Evolutionary conservation across 495 filamentous ascomycete species (phyloP), one percentile per base, ranked within the genome.

Genomic region (Filosporella fistucella): DNA sequence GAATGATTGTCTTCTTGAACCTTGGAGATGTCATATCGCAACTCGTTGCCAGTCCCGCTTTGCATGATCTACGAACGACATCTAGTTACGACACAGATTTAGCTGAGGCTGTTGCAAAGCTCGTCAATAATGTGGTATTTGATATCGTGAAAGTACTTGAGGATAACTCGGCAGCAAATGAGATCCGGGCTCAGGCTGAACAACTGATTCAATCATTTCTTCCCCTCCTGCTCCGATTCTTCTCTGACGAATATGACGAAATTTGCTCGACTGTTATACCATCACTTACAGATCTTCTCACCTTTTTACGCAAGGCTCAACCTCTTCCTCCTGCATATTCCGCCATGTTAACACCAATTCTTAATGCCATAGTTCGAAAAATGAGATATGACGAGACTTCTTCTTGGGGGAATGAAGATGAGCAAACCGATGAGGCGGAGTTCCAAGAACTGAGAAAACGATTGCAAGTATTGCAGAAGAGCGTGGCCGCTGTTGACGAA

Each of bases 191-290:
- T 10, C 73, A 76, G 53, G 89, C 90, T 40, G 85, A 86, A 25
- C 79, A 82, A 55, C 74, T 91, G 34, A 66, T 96, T 23, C 84
- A 85, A 57, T 74, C 74, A 35, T 96, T 99, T 63, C 66, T 94
- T 36, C 89, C 90, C 1, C 80, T 87, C 42, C 74, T 97, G 16
- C 69, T 99, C 22, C 85, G 90, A 28, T 95, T 95, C 70, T 94
- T 99, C 63, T 87, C 88, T 18, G 94, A 99, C 61, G 91, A 99
- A 66, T 99, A 89, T 58, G 93, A 99, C 64, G 93, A 99, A 62
- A 82, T 97, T 49, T 96, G 91, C 66, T 91, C 90, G 32, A 91
- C 88, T 6, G 87, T 96, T 45, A 94, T 97, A 52, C 83, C 89
- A 13, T 89, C 86, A 34, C 79, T 96, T 30, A 91, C 85, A 28